Base-by-base conservation (phyloP, 495 filamentous ascomycete genomes). In the Aspergillus bertholletiae region DNA sequence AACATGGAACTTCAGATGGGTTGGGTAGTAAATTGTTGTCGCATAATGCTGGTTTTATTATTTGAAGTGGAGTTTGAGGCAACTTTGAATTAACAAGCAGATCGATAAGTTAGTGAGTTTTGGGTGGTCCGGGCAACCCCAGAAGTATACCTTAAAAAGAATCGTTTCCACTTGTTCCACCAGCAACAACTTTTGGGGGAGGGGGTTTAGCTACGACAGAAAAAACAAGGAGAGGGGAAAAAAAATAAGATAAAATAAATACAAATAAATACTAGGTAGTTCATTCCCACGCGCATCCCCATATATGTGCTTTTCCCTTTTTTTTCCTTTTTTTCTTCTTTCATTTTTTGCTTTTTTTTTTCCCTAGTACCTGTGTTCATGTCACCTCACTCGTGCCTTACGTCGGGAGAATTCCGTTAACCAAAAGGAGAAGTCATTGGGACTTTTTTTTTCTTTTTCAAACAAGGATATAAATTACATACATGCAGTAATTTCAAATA, bases 91-190 rank as follows among this genome's bases (percentile, higher is more conserved):
- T 43, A 43, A 43, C 37, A 46, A 20, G 5, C 11, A 13, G 20
- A 20, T 11, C 51, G 30, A 54, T 55, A 22, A 44, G 40, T 55
- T 41, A 48, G 32, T 30, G 37, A 46, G 18, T n/a, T 41, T 50
- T 37, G 54, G 55, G 55, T 62, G 59, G 41, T 62, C 59, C 45
- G 59, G 59, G 59, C 59, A 62, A 62, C 59, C 55, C 55, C 47
- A 46, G n/a, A 3, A 15, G 11, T 21, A 5, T 43, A 43, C 39
- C n/a, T 18, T 40, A 5, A 18, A 9, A 20, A 18, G 20, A 18
- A 3, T 40, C 6, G n/a, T 43, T 43, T 43, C n/a, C 18, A 17
- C 18, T 37, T 37, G 5, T n/a, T 15, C 34, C 15, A 8, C 9
- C 12, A 21, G 15, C 45, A 46, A 23, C 45, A 18, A 22, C 9